Conservation (phyloP, 306 rosid genomes). For the Trifolium dubium region DNA sequence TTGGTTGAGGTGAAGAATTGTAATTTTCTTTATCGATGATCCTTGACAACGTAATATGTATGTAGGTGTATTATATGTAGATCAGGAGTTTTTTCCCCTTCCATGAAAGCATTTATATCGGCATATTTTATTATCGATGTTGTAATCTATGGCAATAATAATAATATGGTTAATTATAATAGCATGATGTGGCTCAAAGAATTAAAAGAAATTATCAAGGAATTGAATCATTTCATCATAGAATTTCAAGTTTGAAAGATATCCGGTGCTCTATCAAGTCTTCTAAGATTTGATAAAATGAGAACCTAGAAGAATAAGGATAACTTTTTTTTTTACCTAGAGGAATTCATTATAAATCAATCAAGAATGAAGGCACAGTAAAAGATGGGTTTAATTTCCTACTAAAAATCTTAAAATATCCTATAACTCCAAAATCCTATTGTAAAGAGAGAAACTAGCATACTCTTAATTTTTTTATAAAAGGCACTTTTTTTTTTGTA, state of each 20-base stretch:
- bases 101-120: conserved; percentile 5
- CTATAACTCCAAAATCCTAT: no score
- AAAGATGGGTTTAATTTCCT: not conserved
- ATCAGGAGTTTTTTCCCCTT: not conserved
- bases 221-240: not conserved
- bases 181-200: conserved; percentile 2
- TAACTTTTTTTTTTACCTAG: not conserved
- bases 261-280: not conserved
- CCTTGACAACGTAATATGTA: conserved; percentile 36
- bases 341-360: not conserved
- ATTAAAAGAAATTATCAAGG: not conserved
- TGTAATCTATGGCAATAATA: conserved; percentile 2
- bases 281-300: not conserved
- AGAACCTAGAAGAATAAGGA: not conserved
- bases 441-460: no score
- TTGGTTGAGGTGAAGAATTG: conserved; percentile 40
- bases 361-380: not conserved
- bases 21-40: conserved; percentile 27
- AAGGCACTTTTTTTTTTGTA: no score
- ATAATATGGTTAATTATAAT: not conserved
- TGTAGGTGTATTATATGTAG: conserved; percentile 25
- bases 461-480: no score
- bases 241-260: not conserved
- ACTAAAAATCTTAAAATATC: no score
- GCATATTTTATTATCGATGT: not conserved